Base-by-base conservation (phyloP, 1,139 yeast species). In the Lodderomyces jiufengensis region DNA sequence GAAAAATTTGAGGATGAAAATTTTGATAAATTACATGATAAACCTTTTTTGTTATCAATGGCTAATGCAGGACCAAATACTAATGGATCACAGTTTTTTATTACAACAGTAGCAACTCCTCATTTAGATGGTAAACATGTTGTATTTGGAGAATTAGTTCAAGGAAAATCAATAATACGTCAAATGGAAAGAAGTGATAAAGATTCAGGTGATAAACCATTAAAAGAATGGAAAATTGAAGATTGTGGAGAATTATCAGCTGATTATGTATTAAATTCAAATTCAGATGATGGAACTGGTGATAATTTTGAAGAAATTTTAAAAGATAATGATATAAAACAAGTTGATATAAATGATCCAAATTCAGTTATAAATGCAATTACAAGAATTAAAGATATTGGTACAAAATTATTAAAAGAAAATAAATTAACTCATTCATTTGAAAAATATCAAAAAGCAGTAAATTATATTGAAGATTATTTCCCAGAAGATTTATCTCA, bases 51-150 rank as follows among this genome's bases (percentile, higher is more conserved):
- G 50, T 73, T 92, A 52, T 85, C 95, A 13, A 92, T 92, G 97
- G 97, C 97, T 43, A 90, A 88, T 58, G 86, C 95, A 5, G 97
- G 97, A 9, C 90, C 95, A 38, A 80, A 84, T 58, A 90, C 97
- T 43, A 92, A 92, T 57, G 97, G 97, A 1, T 87, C 96, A 0
- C 97, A 92, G 59, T 90, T 88, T 54, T 92, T 92, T 59, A 81
- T 92, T 51, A 85, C 95, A 27, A 82, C 92, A n/a, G 86, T 76
- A 4, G 77, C 84, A 33, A 81, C 92, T 15, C 86, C 92, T 7
- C 92, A 84, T 57, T 72, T 90, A 49, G 92, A 92, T 57, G 95
- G 94, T 31, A 90, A 92, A 62, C 98, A 94, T 60, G 97, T 90
- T 38, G 97, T 92, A 7, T 94, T 92, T 58, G 99, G 99, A 43